Evolutionary conservation across 176 grass and related monocot species (phyloP), one percentile per base, ranked within the genome.

Genomic region (Secale cereale): DNA sequence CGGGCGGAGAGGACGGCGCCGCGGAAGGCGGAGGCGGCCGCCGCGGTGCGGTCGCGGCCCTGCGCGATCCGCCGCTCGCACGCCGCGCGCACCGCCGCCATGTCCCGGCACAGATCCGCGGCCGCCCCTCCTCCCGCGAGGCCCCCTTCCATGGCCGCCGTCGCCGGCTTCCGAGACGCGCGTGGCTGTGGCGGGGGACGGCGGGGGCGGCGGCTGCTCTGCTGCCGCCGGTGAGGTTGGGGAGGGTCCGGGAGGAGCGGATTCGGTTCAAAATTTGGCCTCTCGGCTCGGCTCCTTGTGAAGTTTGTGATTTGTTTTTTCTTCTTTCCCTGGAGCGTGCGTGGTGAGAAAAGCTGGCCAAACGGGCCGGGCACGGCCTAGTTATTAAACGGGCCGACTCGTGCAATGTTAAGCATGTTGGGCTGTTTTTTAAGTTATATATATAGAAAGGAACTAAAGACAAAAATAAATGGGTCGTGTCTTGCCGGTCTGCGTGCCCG

Each of bases 1-100:
- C 91, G 91, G 66, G 92, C 86, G 6, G 89, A 90, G 88, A 73
- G 79, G 78, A 98, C 36, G 54, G 82, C 88, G 16, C 63, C 85
- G 77, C 64, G 68, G 87, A 98, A 93, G 56, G 88, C 83, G 65
- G 81, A 67, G 30, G 88, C 43, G 25, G 86, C 78, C n/a, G 46
- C 37, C 43, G 39, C 41, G 65, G 63, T 78, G 23, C 87, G 74
- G 0, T 94, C 76, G 20, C 82, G 65, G 52, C 40, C 70, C 5
- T 40, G 13, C 25, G 41, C n/a, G 79, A 93, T 83, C 54, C 80
- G 88, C 35, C 73, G 79, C 48, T 78, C 28, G 78, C 74, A 86
- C 12, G 78, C 50, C 9, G 37, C 59, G 7, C 88, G 87, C 28
- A 28, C 78, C 77, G 75, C 89, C 33, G 75, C 67, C 78, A 93